Conservation (phyloP, 306 rosid genomes). For the Corylus americana region DNA sequence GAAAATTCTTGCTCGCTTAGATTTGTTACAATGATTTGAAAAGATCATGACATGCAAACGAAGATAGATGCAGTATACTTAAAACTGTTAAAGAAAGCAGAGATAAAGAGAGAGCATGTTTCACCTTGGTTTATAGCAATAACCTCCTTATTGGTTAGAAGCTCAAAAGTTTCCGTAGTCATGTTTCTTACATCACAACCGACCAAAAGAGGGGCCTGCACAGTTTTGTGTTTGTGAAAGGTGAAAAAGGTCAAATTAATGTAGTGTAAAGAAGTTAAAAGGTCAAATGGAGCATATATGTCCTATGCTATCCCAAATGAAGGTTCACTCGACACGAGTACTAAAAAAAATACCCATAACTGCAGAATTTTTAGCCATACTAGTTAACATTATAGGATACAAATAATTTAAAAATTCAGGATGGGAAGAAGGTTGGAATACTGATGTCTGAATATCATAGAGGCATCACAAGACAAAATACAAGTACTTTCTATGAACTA, state of each 20-base stretch:
- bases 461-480: neutral
- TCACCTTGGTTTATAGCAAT: constrained; percentile 92
- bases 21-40: constrained; percentile 16
- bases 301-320: neutral
- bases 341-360: neutral
- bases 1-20: constrained; percentile 18
- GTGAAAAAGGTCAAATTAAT: neutral
- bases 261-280: neutral
- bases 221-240: constrained; percentile 31
- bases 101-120: constrained; percentile 13
- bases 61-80: constrained; percentile 7
- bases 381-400: constrained; percentile 2
- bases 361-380: neutral
- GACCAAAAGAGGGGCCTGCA: constrained; percentile 93
- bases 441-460: neutral
- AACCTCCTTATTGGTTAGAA: constrained; percentile 77
- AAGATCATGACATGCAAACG: constrained; percentile 11
- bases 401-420: constrained; percentile 16
- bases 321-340: constrained; percentile 1
- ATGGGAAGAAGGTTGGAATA: neutral
- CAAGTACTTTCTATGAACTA: neutral
- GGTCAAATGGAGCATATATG: constrained; percentile 1
- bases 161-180: constrained; percentile 66
- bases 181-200: constrained; percentile 85
- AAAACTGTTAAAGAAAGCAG: constrained; percentile 1